Evolutionary conservation across 23 red algal species (phyloP).

Genomic region (Gracilaria gracilis): DNA sequence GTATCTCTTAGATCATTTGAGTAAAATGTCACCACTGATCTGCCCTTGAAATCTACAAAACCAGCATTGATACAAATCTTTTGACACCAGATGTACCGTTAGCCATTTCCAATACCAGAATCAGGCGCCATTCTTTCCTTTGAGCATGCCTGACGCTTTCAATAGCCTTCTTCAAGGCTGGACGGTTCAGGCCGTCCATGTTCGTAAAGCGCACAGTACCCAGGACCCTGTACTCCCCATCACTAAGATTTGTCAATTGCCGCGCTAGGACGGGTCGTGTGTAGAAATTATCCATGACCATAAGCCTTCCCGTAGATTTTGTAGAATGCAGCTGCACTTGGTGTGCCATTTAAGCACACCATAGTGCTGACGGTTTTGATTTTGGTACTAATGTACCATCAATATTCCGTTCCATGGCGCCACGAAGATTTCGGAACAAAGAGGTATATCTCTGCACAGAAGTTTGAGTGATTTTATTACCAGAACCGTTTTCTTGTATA

Average conservation of each 20-base stretch:
- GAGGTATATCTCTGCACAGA: too few species aligned
- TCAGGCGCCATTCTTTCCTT: not conserved
- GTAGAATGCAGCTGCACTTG: conserved; percentile 11
- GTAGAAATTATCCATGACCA: conserved; percentile 37
- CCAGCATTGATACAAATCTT: not conserved
- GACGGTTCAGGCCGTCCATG: too few species aligned
- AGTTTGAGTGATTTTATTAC: too few species aligned
- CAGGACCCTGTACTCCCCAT: conserved; percentile 10
- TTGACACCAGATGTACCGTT: too few species aligned
- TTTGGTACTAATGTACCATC: too few species aligned
- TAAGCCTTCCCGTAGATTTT: not conserved
- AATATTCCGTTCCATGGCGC: too few species aligned
- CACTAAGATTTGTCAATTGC: not conserved
- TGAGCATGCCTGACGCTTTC: not conserved
- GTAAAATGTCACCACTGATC: conserved; percentile 19
- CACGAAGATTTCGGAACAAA: too few species aligned
- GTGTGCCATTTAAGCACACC: too few species aligned
- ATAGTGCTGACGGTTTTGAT: too few species aligned
- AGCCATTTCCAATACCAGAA: not conserved
- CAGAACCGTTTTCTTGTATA: conserved; percentile 28
- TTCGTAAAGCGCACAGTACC: too few species aligned
- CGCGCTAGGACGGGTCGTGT: conserved; percentile 7
- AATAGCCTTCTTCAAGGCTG: too few species aligned
- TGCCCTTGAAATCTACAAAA: conserved; percentile 6
- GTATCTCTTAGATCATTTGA: conserved; percentile 12